Evolutionary conservation across 176 grass and related monocot genomes (phyloP).

Genomic region (Eleusine coracana): DNA sequence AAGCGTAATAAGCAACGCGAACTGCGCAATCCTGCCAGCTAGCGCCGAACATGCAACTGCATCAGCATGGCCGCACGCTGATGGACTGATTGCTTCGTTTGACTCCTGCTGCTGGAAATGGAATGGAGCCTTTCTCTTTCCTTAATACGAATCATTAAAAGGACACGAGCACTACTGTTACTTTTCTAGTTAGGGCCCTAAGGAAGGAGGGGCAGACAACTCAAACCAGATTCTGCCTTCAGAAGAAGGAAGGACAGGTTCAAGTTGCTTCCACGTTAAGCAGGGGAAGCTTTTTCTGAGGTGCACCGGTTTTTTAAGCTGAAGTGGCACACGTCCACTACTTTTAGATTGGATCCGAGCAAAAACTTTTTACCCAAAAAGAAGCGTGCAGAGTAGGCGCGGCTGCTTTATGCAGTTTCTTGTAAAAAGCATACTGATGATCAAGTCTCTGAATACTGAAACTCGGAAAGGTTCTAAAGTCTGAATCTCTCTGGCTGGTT

Average conservation of each 20-base stretch:
- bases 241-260: neutral
- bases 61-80: neutral
- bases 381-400: neutral
- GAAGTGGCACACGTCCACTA: neutral
- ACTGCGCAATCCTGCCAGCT: conserved; percentile 15
- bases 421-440: neutral
- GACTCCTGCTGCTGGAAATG: neutral
- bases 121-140: neutral
- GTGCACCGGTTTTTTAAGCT: neutral
- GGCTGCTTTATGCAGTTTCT: conserved; percentile 13
- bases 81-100: neutral
- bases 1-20: neutral
- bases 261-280: conserved; percentile 50
- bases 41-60: conserved; percentile 5
- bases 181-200: neutral
- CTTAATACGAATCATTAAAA: neutral
- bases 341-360: conserved; percentile 32
- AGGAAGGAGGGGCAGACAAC: neutral
- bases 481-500: neutral
- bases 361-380: conserved; percentile 37
- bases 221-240: neutral
- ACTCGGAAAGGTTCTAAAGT: neutral
- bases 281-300: conserved; percentile 2
- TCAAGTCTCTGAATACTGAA: neutral
- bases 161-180: neutral